A percentile compares a stretch with the other conserved stretches of the same genome.
Conservation (phyloP, 371 early-diverging fungal genomes). For the Saksenaea vasiformis region DNA sequence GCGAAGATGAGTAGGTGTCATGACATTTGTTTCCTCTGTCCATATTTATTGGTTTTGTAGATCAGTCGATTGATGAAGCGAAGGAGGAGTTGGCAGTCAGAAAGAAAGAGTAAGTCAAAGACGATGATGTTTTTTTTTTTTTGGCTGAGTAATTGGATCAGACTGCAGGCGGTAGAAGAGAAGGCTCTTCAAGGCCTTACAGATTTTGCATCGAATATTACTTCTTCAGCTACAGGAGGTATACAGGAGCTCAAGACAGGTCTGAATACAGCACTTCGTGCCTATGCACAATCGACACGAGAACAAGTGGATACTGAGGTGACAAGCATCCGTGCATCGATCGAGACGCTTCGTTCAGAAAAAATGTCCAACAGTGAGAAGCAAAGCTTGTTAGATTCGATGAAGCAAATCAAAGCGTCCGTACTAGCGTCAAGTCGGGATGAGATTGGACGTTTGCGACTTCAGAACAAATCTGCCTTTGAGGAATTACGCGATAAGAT, state of each 20-base stretch:
- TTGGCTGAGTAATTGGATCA: neutral
- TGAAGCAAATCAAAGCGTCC: neutral
- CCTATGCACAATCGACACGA: neutral
- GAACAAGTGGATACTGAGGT: neutral
- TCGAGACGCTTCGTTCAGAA: neutral
- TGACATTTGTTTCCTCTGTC: neutral
- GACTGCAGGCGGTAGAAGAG: neutral
- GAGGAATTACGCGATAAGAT: neutral
- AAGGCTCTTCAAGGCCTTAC: neutral
- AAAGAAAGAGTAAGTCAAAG: neutral
- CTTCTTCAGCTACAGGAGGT: neutral
- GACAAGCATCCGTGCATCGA: neutral
- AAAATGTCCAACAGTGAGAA: neutral
- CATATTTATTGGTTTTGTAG: neutral
- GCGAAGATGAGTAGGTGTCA: slow-evolving; percentile 1
- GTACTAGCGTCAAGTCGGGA: neutral
- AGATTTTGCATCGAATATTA: neutral
- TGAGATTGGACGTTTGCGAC: neutral
- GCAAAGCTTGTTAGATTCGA: neutral
- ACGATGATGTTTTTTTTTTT: neutral
- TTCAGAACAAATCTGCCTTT: neutral
- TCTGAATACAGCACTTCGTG: neutral
- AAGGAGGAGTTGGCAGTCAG: neutral
- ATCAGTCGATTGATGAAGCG: neutral
- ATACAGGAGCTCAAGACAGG: neutral